Evolutionary conservation across 1,284 basidiomycete species (phyloP), one percentile per base, ranked within the genome.

Genomic region (Amylostereum areolatum): DNA sequence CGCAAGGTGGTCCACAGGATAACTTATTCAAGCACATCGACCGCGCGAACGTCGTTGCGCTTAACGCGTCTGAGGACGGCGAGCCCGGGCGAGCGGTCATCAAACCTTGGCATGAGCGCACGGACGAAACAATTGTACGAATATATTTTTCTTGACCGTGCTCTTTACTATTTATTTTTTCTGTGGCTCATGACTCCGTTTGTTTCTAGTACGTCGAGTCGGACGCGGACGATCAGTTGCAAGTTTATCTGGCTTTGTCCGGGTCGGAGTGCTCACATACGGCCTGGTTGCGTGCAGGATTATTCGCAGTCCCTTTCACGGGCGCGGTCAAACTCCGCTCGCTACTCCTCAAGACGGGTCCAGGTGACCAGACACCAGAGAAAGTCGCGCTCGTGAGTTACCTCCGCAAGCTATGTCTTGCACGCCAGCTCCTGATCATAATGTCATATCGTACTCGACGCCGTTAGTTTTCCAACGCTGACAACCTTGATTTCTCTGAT

Each of bases 221-320:
- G 10, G 89, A 92, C 56, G 84, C 83, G 34, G 89, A 92, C 63
- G 88, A 90, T 61, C 86, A 91, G 65, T 66, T 92, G 87, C 89
- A 65, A 56, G 74, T 54, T 18, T 25, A 54, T 58, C 47, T 46
- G 44, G 12, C 18, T 36, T 30, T 9, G 35, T 32, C 39, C 29
- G n/a, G 45, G 35, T 37, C 41, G 12, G 46, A 46, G 39, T 29
- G 28, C 46, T 50, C 25, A 49, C 52, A 48, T 45, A 27, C 36
- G 35, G 48, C 12, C 18, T 25, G 18, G 29, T 18, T 18, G 18
- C 18, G 18, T 18, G 8, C 44, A 89, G 86, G 61, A 89, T 90
- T 55, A 67, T 92, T 49, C 85, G 84, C 41, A 66, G n/a, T 92
- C 31, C 89, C 89, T 1, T 92, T 92, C 61, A 89, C 85, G 1